Base-by-base conservation (phyloP, 495 filamentous ascomycete genomes). In the Penicillium simplicissimum region DNA sequence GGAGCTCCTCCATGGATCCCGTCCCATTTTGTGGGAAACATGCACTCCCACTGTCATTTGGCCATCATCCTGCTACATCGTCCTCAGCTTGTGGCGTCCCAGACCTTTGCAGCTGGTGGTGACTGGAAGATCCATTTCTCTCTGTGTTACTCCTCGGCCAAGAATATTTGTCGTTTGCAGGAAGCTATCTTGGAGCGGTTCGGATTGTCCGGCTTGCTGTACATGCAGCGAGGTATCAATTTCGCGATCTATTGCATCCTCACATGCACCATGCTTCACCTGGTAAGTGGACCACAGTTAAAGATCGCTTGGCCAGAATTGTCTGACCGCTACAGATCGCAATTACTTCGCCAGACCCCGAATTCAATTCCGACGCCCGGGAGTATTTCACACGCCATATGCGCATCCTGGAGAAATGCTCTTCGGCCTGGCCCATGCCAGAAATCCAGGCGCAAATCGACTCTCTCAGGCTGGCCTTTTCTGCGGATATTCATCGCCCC, bases 321-420 rank as follows among this genome's bases (percentile, higher is more conserved):
- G 38, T 64, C 57, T 70, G 53, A 68, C 48, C 55, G 37, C 37
- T 61, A n/a, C 67, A 97, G 93, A 88, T 97, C 66, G 93, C 94
- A 13, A 86, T 98, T 42, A 97, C 95, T 7, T 96, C 92, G 8
- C 95, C 95, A 37, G 92, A 98, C 74, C 91, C 93, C 5, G 89
- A 93, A 49, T 84, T 97, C 59, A 91, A 94, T 65, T 78, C 79
- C 14, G 91, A 96, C 67, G 91, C 94, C 19, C 85, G 91, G 36
- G 91, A 96, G 53, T 98, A 90, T 64, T 97, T 98, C 65, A 91
- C 90, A 4, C 85, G 96, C 25, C 94, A 97, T 62, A 98, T 98
- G 95, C 87, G 93, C 53, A 89, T 98, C 23, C 78, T 98, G 37
- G 95, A 98, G 73, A 88, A 85, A 47, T 96, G 91, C 71, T 90